phyloP scores from a whole-genome alignment of 2,329 filamentous ascomycete species.

The Sporothrix dimorphospora region DNA sequence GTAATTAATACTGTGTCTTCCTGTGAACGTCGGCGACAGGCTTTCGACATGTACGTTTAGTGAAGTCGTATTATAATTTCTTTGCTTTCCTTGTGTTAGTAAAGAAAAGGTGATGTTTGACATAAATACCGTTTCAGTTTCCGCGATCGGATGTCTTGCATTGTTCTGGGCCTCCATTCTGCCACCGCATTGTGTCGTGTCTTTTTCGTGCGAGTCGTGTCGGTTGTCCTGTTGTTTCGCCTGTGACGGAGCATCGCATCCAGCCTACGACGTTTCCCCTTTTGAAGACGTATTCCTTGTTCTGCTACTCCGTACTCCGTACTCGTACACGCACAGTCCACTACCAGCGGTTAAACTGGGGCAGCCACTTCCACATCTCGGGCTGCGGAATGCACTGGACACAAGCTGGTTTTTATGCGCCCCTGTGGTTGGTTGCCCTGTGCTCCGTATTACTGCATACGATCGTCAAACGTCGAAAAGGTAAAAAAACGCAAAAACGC shows the following conservation, averaged over 20 bases:
- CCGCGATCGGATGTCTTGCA: background rate
- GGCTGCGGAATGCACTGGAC: background rate
- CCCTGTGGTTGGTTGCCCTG: background rate
- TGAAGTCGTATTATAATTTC: too few relatives aligned
- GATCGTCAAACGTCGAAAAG: background rate
- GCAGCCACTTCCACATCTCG: background rate
- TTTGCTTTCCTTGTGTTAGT: too few relatives aligned
- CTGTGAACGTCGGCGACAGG: too few relatives aligned
- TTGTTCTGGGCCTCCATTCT: background rate
- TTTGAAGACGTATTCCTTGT: background rate
- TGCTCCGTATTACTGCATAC: constrained; percentile 3
- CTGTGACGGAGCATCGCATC: background rate
- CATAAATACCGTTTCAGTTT: background rate
- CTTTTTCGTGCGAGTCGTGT: background rate
- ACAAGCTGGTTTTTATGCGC: background rate
- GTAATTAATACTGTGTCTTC: background rate
- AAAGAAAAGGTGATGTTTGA: too few relatives aligned
- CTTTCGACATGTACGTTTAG: background rate
- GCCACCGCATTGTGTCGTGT: constrained; percentile 7
- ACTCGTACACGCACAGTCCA: background rate
- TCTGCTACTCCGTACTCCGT: background rate
- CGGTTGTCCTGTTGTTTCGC: background rate
- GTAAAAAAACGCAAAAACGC: background rate
- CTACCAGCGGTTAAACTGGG: constrained; percentile 1
- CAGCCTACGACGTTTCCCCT: background rate